Evolutionary conservation across 2,329 filamentous ascomycete species (phyloP).

Genomic region (Cladophialophora yegresii): DNA sequence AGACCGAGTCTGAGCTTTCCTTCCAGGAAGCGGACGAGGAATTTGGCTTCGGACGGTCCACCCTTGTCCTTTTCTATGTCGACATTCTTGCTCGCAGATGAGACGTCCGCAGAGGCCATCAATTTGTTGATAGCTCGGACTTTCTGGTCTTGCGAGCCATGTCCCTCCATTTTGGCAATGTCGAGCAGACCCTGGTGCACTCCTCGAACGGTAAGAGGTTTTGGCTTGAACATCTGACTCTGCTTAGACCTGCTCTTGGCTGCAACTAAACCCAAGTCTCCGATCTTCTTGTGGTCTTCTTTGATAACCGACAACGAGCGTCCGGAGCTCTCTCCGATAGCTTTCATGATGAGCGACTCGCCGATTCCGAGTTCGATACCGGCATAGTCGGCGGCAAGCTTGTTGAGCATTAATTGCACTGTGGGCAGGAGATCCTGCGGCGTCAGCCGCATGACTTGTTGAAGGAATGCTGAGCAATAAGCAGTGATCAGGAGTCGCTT

Average conservation of each 20-base stretch:
- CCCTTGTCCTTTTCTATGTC: conserved; percentile 93
- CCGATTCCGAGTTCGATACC: conserved; percentile 98
- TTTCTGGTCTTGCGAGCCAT: conserved; percentile 85
- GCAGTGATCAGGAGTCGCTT: conserved; percentile 87
- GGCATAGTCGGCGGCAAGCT: conserved; percentile 92
- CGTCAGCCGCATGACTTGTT: conserved; percentile 89
- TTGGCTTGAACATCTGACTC: conserved; percentile 97
- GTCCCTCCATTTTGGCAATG: conserved; percentile 83
- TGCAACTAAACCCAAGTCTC: conserved; percentile 89
- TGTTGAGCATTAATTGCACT: conserved; percentile 95
- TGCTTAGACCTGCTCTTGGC: conserved; percentile 95
- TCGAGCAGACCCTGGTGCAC: conserved; percentile 85
- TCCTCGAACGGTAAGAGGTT: conserved; percentile 79
- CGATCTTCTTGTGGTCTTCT: conserved; percentile 92
- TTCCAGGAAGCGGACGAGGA: conserved; percentile 86
- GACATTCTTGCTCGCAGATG: conserved; percentile 68
- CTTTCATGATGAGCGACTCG: conserved; percentile 98
- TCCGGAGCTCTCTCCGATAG: conserved; percentile 91
- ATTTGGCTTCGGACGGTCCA: conserved; percentile 92
- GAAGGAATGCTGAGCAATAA: conserved; percentile 85
- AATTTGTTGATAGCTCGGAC: conserved; percentile 95
- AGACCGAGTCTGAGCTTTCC: conserved; percentile 90
- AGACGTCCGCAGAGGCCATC: conserved; percentile 82
- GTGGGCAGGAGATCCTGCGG: conserved; percentile 85
- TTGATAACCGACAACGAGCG: conserved; percentile 88